These are phyloP conservation scores for Blastomyces gilchristii DNA, from an alignment of 2,329 filamentous ascomycete genomes.

Conservation along the genomic window DNA sequence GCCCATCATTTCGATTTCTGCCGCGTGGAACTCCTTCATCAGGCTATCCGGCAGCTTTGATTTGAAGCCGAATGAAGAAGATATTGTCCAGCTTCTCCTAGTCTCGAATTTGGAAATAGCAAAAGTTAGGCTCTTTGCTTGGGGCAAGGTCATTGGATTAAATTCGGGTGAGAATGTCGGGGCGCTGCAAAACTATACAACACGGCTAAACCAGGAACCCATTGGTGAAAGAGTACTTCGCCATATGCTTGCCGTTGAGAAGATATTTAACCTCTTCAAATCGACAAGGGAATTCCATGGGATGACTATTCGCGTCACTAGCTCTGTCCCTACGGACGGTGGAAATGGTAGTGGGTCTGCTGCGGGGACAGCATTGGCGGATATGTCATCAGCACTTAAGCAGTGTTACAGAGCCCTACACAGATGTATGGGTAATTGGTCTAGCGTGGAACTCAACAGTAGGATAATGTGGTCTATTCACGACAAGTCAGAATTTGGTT, in stretches of 20 bases:
- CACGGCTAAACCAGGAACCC: not conserved
- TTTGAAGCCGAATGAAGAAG: not conserved
- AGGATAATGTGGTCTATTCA: not conserved
- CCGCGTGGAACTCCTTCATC: not conserved
- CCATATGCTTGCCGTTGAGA: not conserved
- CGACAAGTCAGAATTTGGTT: not conserved
- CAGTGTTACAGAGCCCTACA: not conserved
- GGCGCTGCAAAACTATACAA: not conserved
- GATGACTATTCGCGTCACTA: not conserved
- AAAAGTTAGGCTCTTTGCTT: not conserved
- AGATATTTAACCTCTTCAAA: not conserved
- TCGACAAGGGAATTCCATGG: not conserved
- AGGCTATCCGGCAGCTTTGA: not conserved
- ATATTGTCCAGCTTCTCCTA: not conserved
- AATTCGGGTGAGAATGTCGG: not conserved
- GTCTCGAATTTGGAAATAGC: not conserved
- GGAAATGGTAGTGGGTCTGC: not conserved
- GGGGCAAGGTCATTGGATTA: not conserved
- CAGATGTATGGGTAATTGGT: not conserved
- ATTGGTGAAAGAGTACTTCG: not conserved
- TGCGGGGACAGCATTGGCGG: not conserved
- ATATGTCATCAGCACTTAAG: not conserved
- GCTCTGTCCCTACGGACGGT: not conserved
- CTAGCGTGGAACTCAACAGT: not conserved
- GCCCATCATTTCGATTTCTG: not conserved